Evolutionary conservation across 1,139 yeast genomes (phyloP).

Genomic region (Scheffersomyces quercinus): DNA sequence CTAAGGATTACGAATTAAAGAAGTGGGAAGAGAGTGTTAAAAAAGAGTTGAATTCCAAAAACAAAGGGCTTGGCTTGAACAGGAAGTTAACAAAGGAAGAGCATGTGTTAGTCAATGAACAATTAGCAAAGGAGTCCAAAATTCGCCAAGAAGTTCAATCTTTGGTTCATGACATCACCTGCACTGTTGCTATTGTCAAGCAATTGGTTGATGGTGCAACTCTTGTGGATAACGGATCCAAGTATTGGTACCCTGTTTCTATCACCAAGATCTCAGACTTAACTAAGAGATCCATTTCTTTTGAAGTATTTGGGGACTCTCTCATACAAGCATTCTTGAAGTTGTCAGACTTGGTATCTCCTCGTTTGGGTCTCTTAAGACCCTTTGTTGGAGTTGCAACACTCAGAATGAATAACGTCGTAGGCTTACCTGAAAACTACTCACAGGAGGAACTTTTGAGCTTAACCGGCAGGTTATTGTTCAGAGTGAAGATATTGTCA

Average conservation of each 20-base stretch:
- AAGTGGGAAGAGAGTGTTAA: constrained; percentile 90
- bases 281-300: constrained; percentile 32
- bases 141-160: constrained; percentile 50
- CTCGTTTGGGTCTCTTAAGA: constrained; percentile 53
- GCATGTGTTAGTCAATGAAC: constrained; percentile 57
- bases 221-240: constrained; percentile 66
- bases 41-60: constrained; percentile 66
- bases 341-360: constrained; percentile 42
- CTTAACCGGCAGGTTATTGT: constrained; percentile 64
- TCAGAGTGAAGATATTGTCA: constrained; percentile 71
- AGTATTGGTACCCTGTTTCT: constrained; percentile 71
- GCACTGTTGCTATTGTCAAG: constrained; percentile 54
- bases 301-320: constrained; percentile 39
- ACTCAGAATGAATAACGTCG: constrained; percentile 51
- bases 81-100: constrained; percentile 79
- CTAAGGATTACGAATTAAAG: constrained; percentile 79
- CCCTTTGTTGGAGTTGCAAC: constrained; percentile 67
- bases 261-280: constrained; percentile 47
- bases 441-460: constrained; percentile 54
- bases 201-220: constrained; percentile 53
- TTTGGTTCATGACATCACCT: constrained; percentile 38
- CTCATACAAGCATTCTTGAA: constrained; percentile 41
- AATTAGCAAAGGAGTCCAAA: constrained; percentile 57
- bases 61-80: constrained; percentile 24
- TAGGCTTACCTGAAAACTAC: constrained; percentile 41